Evolutionary conservation across 129 eudicot species (phyloP).

Genomic region (Erigeron canadensis): DNA sequence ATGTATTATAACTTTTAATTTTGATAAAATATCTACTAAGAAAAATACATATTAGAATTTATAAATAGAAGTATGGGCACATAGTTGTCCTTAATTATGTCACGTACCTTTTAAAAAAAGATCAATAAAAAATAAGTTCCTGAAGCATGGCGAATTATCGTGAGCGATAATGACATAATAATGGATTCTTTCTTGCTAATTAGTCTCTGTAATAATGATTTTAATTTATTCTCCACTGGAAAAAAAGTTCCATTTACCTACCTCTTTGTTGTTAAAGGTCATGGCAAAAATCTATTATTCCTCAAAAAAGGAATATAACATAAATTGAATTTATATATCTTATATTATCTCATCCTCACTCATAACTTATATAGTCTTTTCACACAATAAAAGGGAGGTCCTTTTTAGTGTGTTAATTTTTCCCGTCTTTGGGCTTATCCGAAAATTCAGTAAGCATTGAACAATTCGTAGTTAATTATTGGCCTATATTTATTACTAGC

Average conservation of each 20-base stretch:
- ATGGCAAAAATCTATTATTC: neutral
- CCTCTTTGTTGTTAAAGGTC: neutral
- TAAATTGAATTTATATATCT: neutral
- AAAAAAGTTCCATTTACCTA: neutral
- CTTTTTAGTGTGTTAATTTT: conserved; percentile 7
- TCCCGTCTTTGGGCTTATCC: conserved; percentile 4
- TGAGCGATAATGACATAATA: conserved; percentile 9
- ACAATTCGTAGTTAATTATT: conserved; percentile 22
- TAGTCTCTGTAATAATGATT: neutral
- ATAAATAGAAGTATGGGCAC: no score
- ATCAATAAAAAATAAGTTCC: no score
- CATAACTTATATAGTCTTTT: neutral
- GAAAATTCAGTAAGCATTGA: conserved; percentile 19
- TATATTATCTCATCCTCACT: conserved; percentile 1
- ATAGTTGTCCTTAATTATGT: no score
- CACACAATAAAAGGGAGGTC: neutral
- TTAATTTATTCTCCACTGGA: neutral
- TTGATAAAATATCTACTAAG: no score
- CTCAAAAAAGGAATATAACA: neutral
- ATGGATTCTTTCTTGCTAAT: neutral
- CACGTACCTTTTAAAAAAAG: no score
- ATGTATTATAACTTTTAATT: no score
- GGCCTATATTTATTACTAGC: conserved; percentile 3
- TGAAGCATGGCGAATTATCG: conserved; percentile 17
- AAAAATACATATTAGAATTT: no score